Evolutionary conservation across 805 yeast genomes (phyloP).

Genomic region (Wickerhamomyces silvicola): DNA sequence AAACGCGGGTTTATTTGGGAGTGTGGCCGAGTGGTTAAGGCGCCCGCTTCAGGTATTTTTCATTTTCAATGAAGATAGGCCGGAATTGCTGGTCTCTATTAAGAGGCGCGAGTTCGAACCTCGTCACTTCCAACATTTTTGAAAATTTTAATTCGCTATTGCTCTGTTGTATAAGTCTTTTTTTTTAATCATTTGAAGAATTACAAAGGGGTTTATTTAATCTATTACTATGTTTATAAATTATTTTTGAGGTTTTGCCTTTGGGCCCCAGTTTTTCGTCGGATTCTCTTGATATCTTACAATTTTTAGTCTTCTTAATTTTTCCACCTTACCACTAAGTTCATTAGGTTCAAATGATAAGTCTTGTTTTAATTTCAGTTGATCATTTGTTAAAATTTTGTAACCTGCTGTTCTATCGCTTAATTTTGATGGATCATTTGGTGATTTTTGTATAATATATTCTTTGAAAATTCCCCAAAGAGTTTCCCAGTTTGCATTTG

Average conservation of each 20-base stretch:
- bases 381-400: conserved; percentile 43
- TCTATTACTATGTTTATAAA: background rate
- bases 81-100: conserved; percentile 17
- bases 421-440: conserved; percentile 27
- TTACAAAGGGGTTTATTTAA: background rate
- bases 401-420: conserved; percentile 49
- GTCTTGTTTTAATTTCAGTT: conserved; percentile 26
- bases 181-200: too few relatives aligned
- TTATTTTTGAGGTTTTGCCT: conserved; percentile 54
- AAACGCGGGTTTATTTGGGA: conserved; percentile 9
- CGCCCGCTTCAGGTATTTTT: conserved; percentile 18
- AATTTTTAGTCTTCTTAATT: conserved; percentile 67
- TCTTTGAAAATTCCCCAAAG: conserved; percentile 67
- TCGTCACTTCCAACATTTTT: conserved; percentile 20
- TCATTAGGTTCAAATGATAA: conserved; percentile 59
- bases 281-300: conserved; percentile 92
- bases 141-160: too few relatives aligned
- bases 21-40: conserved; percentile 23
- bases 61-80: too few relatives aligned
- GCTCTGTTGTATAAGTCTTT: too few relatives aligned
- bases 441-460: conserved; percentile 45
- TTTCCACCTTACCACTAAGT: conserved; percentile 49
- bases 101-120: conserved; percentile 23
- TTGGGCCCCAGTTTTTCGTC: conserved; percentile 95
- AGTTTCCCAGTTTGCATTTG: conserved; percentile 80